phyloP scores from a whole-genome alignment of 352 stramenopile genomes.

The Globisporangium splendens region DNA sequence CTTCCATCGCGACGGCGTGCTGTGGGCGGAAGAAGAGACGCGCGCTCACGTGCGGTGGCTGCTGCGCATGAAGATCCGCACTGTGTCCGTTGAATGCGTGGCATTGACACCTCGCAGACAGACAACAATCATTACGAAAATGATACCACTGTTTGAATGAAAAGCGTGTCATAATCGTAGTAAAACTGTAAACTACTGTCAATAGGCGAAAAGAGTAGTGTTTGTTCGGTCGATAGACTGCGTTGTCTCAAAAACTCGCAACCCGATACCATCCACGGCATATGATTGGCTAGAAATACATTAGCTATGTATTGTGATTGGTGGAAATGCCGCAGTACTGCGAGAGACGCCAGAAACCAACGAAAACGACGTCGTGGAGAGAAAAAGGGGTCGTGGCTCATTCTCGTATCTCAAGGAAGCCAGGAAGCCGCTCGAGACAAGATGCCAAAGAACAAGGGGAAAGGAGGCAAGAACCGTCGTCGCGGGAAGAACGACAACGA shows the following conservation, averaged over 20 bases:
- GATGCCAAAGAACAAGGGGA: conserved; percentile 93
- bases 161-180: no score
- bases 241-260: not conserved
- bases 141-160: not conserved
- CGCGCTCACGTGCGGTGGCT: not conserved
- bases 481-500: conserved; percentile 98
- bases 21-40: not conserved
- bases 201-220: no score
- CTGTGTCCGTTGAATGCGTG: not conserved
- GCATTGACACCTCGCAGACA: not conserved
- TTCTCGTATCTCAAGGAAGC: conserved; percentile 21
- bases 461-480: conserved; percentile 97
- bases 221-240: no score
- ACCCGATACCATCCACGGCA: not conserved
- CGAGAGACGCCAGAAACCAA: conserved; percentile 13
- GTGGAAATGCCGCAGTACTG: not conserved
- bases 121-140: not conserved
- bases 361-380: conserved; percentile 1
- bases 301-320: not conserved
- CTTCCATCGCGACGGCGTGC: not conserved
- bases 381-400: conserved; percentile 8
- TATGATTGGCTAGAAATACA: conserved; percentile 1
- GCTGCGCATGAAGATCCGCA: conserved; percentile 9
- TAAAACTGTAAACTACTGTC: no score
- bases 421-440: not conserved